A percentile compares a stretch with the other conserved stretches of the same genome.
These are phyloP conservation scores for Phytophthora colocasiae DNA, from an alignment of 352 stramenopile genomes.

Conservation along the genomic window DNA sequence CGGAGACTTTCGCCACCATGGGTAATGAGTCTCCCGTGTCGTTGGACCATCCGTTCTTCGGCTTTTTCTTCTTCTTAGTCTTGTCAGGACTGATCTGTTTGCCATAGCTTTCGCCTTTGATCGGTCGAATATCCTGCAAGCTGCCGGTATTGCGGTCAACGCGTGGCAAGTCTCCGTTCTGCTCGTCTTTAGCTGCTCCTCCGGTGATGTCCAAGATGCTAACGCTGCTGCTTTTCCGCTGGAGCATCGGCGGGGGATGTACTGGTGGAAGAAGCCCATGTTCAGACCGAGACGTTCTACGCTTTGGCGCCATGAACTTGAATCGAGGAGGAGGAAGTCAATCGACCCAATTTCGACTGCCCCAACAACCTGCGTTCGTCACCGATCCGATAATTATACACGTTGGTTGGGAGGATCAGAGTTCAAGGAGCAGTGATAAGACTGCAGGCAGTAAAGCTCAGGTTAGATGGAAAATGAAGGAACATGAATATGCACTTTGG, in stretches of 20 bases:
- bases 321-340: conserved; percentile 1
- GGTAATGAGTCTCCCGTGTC: conserved; percentile 21
- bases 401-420: conserved; percentile 29
- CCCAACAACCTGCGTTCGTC: background rate
- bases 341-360: conserved; percentile 12
- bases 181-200: conserved; percentile 4
- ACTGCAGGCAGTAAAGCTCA: background rate
- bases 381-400: conserved; percentile 6
- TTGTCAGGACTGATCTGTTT: conserved; percentile 21
- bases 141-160: conserved; percentile 60
- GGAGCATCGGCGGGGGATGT: conserved; percentile 27
- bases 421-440: conserved; percentile 27
- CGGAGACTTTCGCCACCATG: conserved; percentile 11
- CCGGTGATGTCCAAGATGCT: conserved; percentile 47
- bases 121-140: conserved; percentile 43
- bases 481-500: conserved; percentile 24
- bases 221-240: conserved; percentile 69
- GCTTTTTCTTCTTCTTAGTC: conserved; percentile 23
- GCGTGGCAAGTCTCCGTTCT: conserved; percentile 32
- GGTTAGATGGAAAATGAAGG: background rate
- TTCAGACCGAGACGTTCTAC: conserved; percentile 7
- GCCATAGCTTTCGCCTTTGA: conserved; percentile 7
- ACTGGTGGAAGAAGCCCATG: conserved; percentile 28
- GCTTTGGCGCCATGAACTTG: conserved; percentile 25
- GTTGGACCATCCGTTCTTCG: conserved; percentile 30